phyloP scores from a whole-genome alignment of 805 yeast species.

The Schwanniomyces polymorphus region DNA sequence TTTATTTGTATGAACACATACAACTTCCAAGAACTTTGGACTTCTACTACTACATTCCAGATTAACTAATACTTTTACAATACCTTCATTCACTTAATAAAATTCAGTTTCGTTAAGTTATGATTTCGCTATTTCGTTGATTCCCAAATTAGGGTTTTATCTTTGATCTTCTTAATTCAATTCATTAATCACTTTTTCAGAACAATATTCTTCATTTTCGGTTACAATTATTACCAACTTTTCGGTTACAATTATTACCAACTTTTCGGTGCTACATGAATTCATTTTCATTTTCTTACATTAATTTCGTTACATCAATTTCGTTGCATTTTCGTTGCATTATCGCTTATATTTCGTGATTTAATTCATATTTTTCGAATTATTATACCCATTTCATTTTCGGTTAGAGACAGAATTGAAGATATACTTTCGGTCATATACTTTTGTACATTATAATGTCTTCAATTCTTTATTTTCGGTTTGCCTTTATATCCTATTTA shows the following conservation, averaged over 20 bases:
- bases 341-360: background rate
- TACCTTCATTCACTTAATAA: background rate
- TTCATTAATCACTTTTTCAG: background rate
- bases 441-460: background rate
- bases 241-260: conserved; percentile 3
- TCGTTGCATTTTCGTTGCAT: background rate
- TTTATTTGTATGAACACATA: conserved; percentile 14
- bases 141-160: too few species aligned
- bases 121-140: too few species aligned
- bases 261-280: conserved; percentile 2
- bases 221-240: conserved; percentile 4
- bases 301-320: background rate
- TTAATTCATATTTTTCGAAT: background rate
- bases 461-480: background rate
- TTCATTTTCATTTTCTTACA: conserved; percentile 1
- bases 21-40: background rate
- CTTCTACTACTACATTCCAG: background rate
- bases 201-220: background rate
- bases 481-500: background rate
- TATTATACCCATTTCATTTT: background rate
- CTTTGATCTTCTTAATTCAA: background rate
- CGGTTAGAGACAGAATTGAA: background rate
- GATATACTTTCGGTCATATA: background rate
- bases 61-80: too few species aligned
- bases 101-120: too few species aligned